Percentiles rank a stretch among this genome's conserved stretches.
phyloP scores from a whole-genome alignment of 2,329 filamentous ascomycete species.

The Phialocephala subalpina region DNA sequence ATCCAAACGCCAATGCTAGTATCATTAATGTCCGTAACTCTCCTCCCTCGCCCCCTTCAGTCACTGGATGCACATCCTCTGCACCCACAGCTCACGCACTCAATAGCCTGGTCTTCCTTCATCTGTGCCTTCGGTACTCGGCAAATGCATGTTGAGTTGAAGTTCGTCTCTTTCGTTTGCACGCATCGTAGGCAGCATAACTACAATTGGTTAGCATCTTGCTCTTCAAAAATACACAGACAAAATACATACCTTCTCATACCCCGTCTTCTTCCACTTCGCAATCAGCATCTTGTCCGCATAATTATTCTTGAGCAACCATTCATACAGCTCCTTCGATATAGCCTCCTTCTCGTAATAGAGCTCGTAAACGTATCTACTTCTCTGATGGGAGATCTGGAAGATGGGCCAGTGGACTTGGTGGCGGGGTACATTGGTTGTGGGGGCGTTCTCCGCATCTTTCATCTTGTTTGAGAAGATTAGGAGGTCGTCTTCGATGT shows the following conservation, averaged over 20 bases:
- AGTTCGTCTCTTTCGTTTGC: constrained; percentile 99
- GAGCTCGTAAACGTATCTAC: constrained; percentile 93
- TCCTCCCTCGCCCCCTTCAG: constrained; percentile 47
- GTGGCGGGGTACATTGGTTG: constrained; percentile 80
- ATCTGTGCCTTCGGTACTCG: constrained; percentile 89
- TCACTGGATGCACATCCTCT: constrained; percentile 89
- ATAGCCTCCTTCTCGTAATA: constrained; percentile 99
- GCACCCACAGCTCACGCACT: constrained; percentile 96
- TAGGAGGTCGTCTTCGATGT: constrained; percentile 86
- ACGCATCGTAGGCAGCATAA: constrained; percentile 95
- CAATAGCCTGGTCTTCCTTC: constrained; percentile 88
- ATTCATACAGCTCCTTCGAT: constrained; percentile 90
- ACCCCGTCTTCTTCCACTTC: constrained; percentile 99
- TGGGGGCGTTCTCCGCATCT: constrained; percentile 91
- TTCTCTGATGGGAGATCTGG: constrained; percentile 93
- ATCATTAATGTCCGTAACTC: constrained; percentile 30
- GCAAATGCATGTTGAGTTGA: constrained; percentile 96
- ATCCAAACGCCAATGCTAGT: constrained; percentile 35
- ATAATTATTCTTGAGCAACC: constrained; percentile 95
- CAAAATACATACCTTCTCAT: constrained; percentile 79
- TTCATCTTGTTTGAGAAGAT: constrained; percentile 93
- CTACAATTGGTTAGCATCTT: constrained; percentile 52
- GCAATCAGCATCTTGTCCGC: constrained; percentile 95
- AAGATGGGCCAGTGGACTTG: constrained; percentile 98
- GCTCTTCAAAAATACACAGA: constrained; percentile 25